These are phyloP conservation scores for Sisymbrium altissimum DNA, from an alignment of 345 rosid genomes.

Conservation along the genomic window DNA sequence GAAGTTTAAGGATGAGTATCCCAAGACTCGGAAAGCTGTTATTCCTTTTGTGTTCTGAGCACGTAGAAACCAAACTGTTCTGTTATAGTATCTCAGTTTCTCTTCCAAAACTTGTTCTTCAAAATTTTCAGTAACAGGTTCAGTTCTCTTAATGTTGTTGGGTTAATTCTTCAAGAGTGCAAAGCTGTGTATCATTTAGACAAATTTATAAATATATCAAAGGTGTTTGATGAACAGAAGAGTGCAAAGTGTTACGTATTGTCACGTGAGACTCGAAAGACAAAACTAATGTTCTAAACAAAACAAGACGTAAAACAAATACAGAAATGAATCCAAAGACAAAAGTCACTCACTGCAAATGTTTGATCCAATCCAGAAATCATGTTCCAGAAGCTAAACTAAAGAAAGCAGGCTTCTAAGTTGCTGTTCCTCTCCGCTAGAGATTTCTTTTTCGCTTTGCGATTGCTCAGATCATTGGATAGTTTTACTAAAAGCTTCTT, in stretches of 20 bases:
- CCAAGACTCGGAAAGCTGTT: slow-evolving; percentile 61
- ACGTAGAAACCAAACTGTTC: not conserved
- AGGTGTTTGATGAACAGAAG: not conserved
- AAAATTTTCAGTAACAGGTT: not conserved
- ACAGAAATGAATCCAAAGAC: slow-evolving; percentile 28
- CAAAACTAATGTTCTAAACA: slow-evolving; percentile 19
- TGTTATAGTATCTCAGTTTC: not conserved
- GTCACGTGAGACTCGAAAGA: not conserved
- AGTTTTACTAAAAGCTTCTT: slow-evolving; percentile 3
- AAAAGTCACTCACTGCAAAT: slow-evolving; percentile 9
- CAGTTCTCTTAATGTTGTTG: not conserved
- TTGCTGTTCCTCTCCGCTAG: slow-evolving; percentile 1
- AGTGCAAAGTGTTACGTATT: slow-evolving; percentile 8
- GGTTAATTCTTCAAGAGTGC: not conserved
- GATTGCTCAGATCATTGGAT: slow-evolving; percentile 13
- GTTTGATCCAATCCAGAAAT: slow-evolving; percentile 19
- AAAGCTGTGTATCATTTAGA: not conserved
- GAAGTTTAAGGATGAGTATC: slow-evolving; percentile 80
- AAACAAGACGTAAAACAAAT: slow-evolving; percentile 19
- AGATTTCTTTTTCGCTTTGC: not conserved
- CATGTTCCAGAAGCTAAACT: slow-evolving; percentile 29
- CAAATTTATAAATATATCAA: slow-evolving; percentile 11
- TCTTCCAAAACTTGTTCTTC: not conserved
- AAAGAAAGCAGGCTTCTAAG: slow-evolving; percentile 9
- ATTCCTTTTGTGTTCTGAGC: slow-evolving; percentile 58